Base-by-base conservation (phyloP, 805 yeast genomes). In the Wickerhamiella parazyma region DNA sequence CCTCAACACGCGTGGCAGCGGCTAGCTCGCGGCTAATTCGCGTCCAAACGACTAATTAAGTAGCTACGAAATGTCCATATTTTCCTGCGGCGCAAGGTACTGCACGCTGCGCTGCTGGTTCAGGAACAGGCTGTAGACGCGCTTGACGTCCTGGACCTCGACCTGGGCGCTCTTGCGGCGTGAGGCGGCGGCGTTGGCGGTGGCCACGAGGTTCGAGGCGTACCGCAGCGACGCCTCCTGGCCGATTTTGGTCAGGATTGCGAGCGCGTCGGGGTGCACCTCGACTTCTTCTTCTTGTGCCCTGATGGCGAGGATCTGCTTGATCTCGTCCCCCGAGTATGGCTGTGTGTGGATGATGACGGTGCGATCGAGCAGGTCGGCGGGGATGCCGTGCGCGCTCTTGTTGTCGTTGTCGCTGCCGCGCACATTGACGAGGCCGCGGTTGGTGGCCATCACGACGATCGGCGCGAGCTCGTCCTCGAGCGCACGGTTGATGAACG, bases 401-500 rank as follows among this genome's bases (percentile, higher is more conserved):
- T 79, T 81, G n/a, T 16, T 4, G 19, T 24, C 39, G 67, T 85
- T 85, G 58, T 76, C 79, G 24, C 97, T 84, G 42, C 99, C 98
- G 57, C 95, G 75, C 19, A 95, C 86, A 48, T 74, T 78, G n/a
- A 95, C 75, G 46, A 89, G 72, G 43, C 99, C 99, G 62, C 96
- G 75, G 66, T 91, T 91, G 20, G 99, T 87, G 36, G 99, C 99
- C 93, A 91, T 83, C 50, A 91, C 82, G 34, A 91, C 95, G 58
- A 91, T 84, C 29, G 99, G 99, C 12, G 97, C 83, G 62, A 91
- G 80, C 49, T 86, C 94, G 56, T 86, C 94, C 67, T 91, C 99
- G 48, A 91, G 70, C 9, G 99, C 99, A 53, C 96, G 76, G 67
- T 91, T 91, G 54, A 91, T 74, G 63, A 83, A 91, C 14, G 97